Evolutionary conservation across 202 grass and related monocot genomes (phyloP).

Genomic region (Zizania palustris): DNA sequence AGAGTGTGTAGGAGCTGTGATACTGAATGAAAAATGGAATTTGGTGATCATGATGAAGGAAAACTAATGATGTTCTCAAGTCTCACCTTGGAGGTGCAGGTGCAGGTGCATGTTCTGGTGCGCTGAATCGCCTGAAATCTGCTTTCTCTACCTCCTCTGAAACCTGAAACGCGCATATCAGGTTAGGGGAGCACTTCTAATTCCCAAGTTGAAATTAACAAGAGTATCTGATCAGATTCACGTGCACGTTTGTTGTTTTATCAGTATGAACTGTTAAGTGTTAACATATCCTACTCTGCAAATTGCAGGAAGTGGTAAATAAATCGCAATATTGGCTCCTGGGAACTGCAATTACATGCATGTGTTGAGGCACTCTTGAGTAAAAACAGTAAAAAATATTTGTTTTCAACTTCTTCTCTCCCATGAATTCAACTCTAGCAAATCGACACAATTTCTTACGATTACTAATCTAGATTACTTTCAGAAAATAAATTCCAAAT

Average conservation of each 20-base stretch:
- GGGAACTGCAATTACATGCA: not conserved
- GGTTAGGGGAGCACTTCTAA: not conserved
- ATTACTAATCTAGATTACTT: too few relatives aligned
- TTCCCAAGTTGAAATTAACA: not conserved
- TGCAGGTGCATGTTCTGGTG: not conserved
- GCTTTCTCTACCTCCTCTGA: constrained; percentile 55
- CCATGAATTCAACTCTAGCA: too few relatives aligned
- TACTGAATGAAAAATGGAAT: not conserved
- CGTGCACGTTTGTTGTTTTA: not conserved
- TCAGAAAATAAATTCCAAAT: too few relatives aligned
- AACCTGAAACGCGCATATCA: constrained; percentile 41
- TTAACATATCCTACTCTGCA: not conserved
- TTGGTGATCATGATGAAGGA: not conserved
- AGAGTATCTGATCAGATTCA: not conserved
- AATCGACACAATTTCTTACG: too few relatives aligned
- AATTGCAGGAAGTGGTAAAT: not conserved
- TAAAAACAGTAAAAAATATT: not conserved
- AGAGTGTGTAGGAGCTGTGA: not conserved
- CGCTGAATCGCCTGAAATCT: constrained; percentile 31
- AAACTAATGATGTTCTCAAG: not conserved
- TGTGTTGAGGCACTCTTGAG: not conserved
- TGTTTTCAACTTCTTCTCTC: not conserved
- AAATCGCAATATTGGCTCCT: not conserved
- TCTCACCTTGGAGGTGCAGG: constrained; percentile 47
- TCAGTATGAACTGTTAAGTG: not conserved